Percentiles rank a stretch among this genome's conserved stretches.
Evolutionary conservation across 805 yeast species (phyloP).

Genomic region (Candida odintsovae): DNA sequence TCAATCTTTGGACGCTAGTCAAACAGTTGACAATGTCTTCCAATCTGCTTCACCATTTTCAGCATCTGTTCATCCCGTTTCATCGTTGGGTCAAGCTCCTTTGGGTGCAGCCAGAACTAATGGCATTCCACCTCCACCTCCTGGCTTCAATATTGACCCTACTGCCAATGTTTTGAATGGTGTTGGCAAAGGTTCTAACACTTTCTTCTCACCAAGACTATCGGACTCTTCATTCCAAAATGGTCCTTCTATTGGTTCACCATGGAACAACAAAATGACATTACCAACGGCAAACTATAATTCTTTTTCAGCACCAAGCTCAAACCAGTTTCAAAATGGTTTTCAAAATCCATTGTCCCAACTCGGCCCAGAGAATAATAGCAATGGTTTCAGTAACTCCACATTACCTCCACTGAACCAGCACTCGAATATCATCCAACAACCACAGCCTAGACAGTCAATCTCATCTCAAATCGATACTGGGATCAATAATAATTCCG

Average conservation of each 20-base stretch:
- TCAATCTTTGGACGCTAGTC: neutral
- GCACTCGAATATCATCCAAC: neutral
- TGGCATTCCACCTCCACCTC: neutral
- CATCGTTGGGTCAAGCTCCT: neutral
- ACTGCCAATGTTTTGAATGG: neutral
- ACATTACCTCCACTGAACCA: neutral
- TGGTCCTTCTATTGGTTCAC: neutral
- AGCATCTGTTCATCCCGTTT: neutral
- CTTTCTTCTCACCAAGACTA: neutral
- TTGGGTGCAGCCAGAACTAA: neutral
- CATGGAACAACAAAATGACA: constrained; percentile 2
- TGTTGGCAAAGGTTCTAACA: neutral
- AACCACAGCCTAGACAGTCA: neutral
- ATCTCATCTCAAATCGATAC: neutral
- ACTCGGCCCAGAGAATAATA: neutral
- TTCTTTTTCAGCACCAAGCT: neutral
- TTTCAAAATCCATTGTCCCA: neutral
- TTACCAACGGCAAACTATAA: neutral
- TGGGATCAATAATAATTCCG: neutral
- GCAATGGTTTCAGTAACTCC: neutral
- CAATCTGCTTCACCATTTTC: constrained; percentile 5
- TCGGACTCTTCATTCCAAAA: neutral
- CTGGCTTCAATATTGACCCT: neutral
- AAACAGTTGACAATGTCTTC: constrained; percentile 1
- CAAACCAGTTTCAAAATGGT: neutral